These are phyloP conservation scores for Tetrahymena malaccensis DNA, from an alignment of 73 alveolate genomes.

Conservation along the genomic window DNA sequence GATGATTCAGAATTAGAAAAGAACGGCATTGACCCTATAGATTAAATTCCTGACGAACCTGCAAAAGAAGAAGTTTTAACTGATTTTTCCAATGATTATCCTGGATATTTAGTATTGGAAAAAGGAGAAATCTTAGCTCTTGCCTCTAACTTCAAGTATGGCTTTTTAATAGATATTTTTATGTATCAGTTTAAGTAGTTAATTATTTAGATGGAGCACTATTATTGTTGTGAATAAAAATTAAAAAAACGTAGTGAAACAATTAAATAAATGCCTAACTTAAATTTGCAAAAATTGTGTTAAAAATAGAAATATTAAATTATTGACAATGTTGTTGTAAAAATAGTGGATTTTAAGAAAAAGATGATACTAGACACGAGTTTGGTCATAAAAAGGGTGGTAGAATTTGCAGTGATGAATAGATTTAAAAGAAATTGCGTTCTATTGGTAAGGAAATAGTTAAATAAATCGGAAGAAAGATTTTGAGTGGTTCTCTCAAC, in stretches of 20 bases:
- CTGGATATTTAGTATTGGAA: conserved; percentile 11
- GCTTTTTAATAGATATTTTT: background rate
- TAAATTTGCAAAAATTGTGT: background rate
- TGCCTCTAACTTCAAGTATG: conserved; percentile 9
- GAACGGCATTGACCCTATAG: conserved; percentile 35
- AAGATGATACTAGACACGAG: conserved; percentile 26
- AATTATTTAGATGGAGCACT: background rate
- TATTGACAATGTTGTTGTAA: background rate
- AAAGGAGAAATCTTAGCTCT: conserved; percentile 19
- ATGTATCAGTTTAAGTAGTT: background rate
- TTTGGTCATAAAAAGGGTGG: conserved; percentile 40
- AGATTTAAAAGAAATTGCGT: conserved; percentile 43
- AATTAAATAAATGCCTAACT: background rate
- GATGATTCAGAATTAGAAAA: conserved; percentile 42
- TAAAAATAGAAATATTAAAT: too few species aligned
- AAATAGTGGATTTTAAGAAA: conserved; percentile 8
- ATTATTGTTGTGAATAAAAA: background rate
- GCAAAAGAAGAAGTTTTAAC: conserved; percentile 33
- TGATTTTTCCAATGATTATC: conserved; percentile 26
- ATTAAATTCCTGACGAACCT: conserved; percentile 18
- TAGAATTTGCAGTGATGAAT: conserved; percentile 50
- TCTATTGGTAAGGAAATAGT: conserved; percentile 68
- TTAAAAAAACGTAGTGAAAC: background rate
- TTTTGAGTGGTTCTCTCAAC: conserved; percentile 66
- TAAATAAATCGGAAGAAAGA: conserved; percentile 64